phyloP scores from a whole-genome alignment of 1,284 basidiomycete species.

The Rhodotorula sp. region DNA sequence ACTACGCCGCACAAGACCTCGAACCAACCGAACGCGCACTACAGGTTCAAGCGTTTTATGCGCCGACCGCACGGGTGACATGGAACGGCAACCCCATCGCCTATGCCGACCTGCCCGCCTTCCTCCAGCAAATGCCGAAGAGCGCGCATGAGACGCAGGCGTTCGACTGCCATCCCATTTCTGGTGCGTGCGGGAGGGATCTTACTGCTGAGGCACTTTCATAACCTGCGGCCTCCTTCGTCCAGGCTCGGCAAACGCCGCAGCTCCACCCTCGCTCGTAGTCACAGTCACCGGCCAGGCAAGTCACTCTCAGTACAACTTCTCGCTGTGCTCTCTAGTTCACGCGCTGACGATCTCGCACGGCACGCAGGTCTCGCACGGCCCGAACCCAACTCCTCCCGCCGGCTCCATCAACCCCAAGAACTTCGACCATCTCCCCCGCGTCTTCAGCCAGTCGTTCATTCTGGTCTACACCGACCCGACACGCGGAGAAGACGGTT shows the following conservation, averaged over 20 bases:
- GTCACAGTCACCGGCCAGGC: conserved; percentile 36
- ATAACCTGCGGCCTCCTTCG: not conserved
- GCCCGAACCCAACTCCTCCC: conserved; percentile 53
- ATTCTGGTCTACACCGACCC: conserved; percentile 54
- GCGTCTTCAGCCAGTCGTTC: conserved; percentile 80
- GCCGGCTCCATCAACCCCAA: conserved; percentile 54
- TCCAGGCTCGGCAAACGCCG: conserved; percentile 22
- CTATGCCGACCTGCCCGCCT: conserved; percentile 59
- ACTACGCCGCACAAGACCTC: conserved; percentile 31
- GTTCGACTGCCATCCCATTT: conserved; percentile 81
- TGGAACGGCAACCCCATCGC: conserved; percentile 82
- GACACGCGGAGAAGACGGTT: too few species aligned
- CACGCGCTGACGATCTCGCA: not conserved
- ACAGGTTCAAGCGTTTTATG: conserved; percentile 70
- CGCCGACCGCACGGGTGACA: conserved; percentile 65
- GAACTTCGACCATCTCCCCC: conserved; percentile 68
- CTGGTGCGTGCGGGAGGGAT: conserved; percentile 56
- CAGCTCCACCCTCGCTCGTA: conserved; percentile 27
- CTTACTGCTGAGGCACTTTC: not conserved
- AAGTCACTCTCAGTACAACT: not conserved
- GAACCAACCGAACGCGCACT: conserved; percentile 6
- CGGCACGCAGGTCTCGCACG: conserved; percentile 60
- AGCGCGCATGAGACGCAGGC: conserved; percentile 71
- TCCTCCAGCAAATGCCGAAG: conserved; percentile 41
- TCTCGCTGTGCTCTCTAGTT: too few species aligned